Conservation (phyloP, 2,329 filamentous ascomycete genomes). For the Aspergillus tubingensis region DNA sequence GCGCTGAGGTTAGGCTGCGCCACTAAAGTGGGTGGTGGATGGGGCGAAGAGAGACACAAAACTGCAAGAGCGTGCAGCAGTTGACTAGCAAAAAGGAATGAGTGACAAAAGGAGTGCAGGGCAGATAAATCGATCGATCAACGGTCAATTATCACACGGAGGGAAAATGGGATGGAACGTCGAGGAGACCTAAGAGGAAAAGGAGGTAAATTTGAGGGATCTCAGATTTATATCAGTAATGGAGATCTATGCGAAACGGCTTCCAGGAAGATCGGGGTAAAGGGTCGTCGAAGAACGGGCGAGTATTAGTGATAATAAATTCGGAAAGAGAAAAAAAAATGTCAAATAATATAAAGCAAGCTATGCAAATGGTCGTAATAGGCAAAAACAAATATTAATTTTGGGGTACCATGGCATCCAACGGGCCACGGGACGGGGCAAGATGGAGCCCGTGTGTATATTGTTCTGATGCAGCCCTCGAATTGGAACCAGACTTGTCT, state of each 20-base stretch:
- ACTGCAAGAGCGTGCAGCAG: background rate
- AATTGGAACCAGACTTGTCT: constrained; percentile 4
- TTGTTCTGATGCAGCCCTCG: constrained; percentile 15
- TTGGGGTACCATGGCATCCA: constrained; percentile 16
- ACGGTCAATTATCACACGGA: constrained; percentile 12
- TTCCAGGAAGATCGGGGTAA: constrained; percentile 11
- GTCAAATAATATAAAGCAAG: constrained; percentile 12
- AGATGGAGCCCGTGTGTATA: constrained; percentile 15
- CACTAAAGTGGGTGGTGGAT: constrained; percentile 16
- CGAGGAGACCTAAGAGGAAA: background rate
- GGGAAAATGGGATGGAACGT: background rate
- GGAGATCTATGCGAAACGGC: constrained; percentile 17
- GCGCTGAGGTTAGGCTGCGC: constrained; percentile 22
- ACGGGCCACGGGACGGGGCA: constrained; percentile 14
- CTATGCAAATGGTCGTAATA: constrained; percentile 9
- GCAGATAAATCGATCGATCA: constrained; percentile 15
- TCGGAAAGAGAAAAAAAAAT: constrained; percentile 4
- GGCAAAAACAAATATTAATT: constrained; percentile 12
- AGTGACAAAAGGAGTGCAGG: constrained; percentile 6
- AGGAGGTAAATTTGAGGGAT: constrained; percentile 9
- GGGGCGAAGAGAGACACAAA: constrained; percentile 13
- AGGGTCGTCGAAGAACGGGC: constrained; percentile 8
- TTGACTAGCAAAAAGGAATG: constrained; percentile 9
- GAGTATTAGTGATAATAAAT: constrained; percentile 13
- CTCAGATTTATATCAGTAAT: constrained; percentile 17